Evolutionary conservation across 2,329 filamentous ascomycete genomes (phyloP), one percentile per base, ranked within the genome.

Genomic region (Elsinoe australis): DNA sequence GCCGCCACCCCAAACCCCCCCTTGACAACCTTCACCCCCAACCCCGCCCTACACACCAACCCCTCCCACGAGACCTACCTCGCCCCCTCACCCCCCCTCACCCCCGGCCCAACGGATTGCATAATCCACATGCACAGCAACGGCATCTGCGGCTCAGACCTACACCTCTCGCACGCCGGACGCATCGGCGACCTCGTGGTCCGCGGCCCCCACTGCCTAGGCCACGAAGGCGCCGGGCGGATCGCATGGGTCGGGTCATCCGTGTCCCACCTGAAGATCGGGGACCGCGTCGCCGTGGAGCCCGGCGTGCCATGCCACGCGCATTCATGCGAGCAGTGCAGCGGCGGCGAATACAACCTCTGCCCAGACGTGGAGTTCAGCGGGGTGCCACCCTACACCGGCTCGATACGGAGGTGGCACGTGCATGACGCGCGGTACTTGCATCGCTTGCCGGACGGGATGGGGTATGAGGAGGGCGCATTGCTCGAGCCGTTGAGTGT

Each of bases 331-430:
- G 59, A 67, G 32, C 60, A 63, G 48, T 75, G 72, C 54, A 63
- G 65, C 21, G 35, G 83, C 15, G 89, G 89, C 49, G 82, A 86
- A 58, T 95, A 95, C 74, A 95, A 95, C 64, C 87, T 88, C 51
- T 95, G 89, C 70, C 55, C 60, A 0, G 61, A 71, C 31, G 94
- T 96, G 83, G 71, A 70, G 26, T 96, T 96, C 63, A 88, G 88
- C 17, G 89, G 89, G 1, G 95, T 89, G 12, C 90, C 90, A 15
- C 90, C 90, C 2, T 80, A 83, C 64, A 80, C 94, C 63, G 89
- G 90, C 41, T 95, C 88, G 1, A 72, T 96, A 47, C 82, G 88
- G 1, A 83, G 86, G 41, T 92, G 89, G 72, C 95, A 90, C 72
- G 64, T 74, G n/a, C 75, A 89, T 3, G 85, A 88, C 1, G 78